phyloP scores from a whole-genome alignment of 139 green algal genomes.

The Gonium pectorale region DNA sequence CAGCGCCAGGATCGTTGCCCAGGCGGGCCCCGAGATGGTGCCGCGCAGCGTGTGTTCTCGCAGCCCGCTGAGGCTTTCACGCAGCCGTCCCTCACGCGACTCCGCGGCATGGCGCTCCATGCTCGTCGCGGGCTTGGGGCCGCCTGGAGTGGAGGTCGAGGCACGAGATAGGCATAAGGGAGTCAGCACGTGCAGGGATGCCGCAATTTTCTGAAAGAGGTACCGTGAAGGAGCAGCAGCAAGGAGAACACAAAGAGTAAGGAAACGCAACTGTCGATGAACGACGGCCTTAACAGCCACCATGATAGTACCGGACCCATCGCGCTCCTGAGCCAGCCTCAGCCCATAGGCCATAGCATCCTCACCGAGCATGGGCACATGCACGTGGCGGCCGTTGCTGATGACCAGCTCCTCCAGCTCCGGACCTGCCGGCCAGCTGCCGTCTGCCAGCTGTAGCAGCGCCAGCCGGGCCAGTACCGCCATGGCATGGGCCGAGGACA shows the following conservation, averaged over 20 bases:
- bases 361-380: conserved; percentile 16
- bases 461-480: conserved; percentile 12
- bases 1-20: conserved; percentile 33
- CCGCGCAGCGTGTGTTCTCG: background rate
- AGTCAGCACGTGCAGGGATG: too few relatives aligned
- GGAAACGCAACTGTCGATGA: too few relatives aligned
- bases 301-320: too few relatives aligned
- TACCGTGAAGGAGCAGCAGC: too few relatives aligned
- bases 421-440: conserved; percentile 15
- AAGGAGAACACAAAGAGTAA: too few relatives aligned
- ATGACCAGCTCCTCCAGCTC: conserved; percentile 36
- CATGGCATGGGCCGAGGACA: background rate
- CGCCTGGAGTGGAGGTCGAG: background rate
- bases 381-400: conserved; percentile 12
- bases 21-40: background rate
- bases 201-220: too few relatives aligned
- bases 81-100: background rate
- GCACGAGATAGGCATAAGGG: too few relatives aligned
- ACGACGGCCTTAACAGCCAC: too few relatives aligned
- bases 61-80: background rate
- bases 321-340: background rate
- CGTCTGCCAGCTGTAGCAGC: conserved; percentile 17
- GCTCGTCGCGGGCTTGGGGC: background rate
- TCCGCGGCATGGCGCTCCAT: background rate
- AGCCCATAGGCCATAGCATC: too few relatives aligned